Percentiles rank a stretch among this genome's conserved stretches.
phyloP scores from a whole-genome alignment of 2,329 filamentous ascomycete genomes.

The Pezicula radicicola region DNA sequence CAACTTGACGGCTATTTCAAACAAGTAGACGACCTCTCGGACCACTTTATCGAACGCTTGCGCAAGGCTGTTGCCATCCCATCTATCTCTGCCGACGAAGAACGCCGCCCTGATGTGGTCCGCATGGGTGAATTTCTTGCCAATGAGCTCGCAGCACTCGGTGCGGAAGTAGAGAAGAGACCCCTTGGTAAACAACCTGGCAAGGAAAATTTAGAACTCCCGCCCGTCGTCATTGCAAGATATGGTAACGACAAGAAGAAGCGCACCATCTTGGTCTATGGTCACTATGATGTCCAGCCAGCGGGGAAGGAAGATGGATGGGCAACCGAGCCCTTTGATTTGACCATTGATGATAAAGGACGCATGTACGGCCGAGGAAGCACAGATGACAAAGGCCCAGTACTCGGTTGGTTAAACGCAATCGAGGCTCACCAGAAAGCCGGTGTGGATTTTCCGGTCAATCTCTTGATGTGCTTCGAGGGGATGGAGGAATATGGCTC shows the following conservation, averaged over 20 bases:
- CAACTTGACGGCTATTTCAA: conserved; percentile 91
- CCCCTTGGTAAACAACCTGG: conserved; percentile 88
- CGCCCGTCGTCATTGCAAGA: conserved; percentile 86
- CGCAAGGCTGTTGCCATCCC: conserved; percentile 93
- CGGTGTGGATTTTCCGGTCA: conserved; percentile 91
- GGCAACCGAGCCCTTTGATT: conserved; percentile 89
- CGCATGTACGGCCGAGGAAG: conserved; percentile 95
- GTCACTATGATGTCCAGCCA: conserved; percentile 98
- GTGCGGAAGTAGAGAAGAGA: conserved; percentile 83
- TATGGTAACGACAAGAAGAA: conserved; percentile 93
- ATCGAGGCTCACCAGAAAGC: conserved; percentile 98
- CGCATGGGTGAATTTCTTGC: conserved; percentile 94
- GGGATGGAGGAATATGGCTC: conserved; percentile 99
- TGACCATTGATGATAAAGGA: conserved; percentile 83
- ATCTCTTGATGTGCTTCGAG: conserved; percentile 98
- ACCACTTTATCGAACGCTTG: conserved; percentile 84
- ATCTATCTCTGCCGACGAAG: conserved; percentile 89
- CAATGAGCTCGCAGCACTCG: conserved; percentile 75
- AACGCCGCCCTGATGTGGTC: conserved; percentile 85
- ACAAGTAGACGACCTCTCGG: conserved; percentile 78
- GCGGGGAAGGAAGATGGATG: conserved; percentile 92
- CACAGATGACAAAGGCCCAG: conserved; percentile 97
- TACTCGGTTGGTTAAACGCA: conserved; percentile 95
- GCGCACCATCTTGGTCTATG: conserved; percentile 93
- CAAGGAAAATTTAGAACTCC: conserved; percentile 85